Evolutionary conservation across 2,329 filamentous ascomycete species (phyloP), one percentile per base, ranked within the genome.

Genomic region (Ceratocystis harringtonii): DNA sequence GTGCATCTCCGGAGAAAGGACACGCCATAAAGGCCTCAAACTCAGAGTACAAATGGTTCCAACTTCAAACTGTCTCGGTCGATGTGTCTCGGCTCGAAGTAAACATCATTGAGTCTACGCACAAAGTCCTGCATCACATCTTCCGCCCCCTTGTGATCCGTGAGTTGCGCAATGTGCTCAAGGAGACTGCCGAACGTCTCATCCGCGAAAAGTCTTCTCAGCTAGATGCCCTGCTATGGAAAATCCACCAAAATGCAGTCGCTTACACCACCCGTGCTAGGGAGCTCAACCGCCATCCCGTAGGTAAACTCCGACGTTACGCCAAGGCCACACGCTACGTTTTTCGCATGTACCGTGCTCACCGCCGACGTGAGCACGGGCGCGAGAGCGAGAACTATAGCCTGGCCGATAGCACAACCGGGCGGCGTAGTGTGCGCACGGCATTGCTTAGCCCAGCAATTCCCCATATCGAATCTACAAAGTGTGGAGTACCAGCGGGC

Each of bases 81-180:
- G 85, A 90, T 71, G 84, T 96, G 70, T 88, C 89, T 77, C 75
- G 92, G 72, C 81, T 96, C 66, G 83, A 88, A 70, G 86, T 99
- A 78, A 96, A 95, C 79, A 76, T 99, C 69, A 91, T 92, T 81
- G 85, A 96, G 80, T 96, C 92, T 63, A 95, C 87, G 75, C 92
- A 97, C 82, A 99, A 96, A 83, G 72, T 94, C 12, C 81, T 97
- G 25, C 96, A 97, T 75, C 79, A 78, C 65, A 73, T 96, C 45
- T 87, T 92, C 80, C 96, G 96, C 81, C 90, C 92, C 3, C 74
- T 97, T 30, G 80, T 95, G 69, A 81, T 96, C 73, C 90, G 87
- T 77, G 84, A 91, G 32, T 83, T 99, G 71, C 87, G 88, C 61
- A 91, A 92, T 43, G 88, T 84, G 19, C 80, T 99, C 67, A 85